Conservation (phyloP, 257 asterid genomes). For the Solanum arcanum region DNA sequence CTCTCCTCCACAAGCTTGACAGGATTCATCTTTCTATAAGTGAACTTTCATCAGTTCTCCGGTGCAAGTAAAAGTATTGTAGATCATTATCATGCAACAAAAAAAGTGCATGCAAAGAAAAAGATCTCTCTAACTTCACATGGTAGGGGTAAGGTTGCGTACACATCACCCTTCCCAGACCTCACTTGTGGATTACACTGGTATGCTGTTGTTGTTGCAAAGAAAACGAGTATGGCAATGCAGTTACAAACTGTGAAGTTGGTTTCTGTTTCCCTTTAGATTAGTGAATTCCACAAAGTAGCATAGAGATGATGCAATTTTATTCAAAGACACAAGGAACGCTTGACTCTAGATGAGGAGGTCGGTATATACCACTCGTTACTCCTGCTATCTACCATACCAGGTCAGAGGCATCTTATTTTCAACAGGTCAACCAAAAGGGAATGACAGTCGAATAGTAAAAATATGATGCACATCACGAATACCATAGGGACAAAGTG, state of each 20-base stretch:
- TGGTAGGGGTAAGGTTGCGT: neutral
- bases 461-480: neutral
- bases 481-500: neutral
- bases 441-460: neutral
- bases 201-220: neutral
- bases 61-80: neutral
- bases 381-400: neutral
- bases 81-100: neutral
- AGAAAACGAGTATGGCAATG: neutral
- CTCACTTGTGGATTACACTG: neutral
- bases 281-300: neutral
- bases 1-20: conserved; percentile 71
- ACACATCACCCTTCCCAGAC: neutral
- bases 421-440: neutral
- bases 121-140: neutral
- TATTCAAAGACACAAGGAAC: neutral
- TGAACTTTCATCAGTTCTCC: neutral
- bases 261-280: neutral
- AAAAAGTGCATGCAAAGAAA: neutral
- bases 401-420: neutral
- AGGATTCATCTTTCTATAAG: conserved; percentile 57
- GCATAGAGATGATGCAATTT: neutral
- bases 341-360: neutral
- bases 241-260: neutral
- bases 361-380: neutral